Evolutionary conservation across 768 basidiomycete genomes (phyloP).

Genomic region (Amanita pallidorosea): DNA sequence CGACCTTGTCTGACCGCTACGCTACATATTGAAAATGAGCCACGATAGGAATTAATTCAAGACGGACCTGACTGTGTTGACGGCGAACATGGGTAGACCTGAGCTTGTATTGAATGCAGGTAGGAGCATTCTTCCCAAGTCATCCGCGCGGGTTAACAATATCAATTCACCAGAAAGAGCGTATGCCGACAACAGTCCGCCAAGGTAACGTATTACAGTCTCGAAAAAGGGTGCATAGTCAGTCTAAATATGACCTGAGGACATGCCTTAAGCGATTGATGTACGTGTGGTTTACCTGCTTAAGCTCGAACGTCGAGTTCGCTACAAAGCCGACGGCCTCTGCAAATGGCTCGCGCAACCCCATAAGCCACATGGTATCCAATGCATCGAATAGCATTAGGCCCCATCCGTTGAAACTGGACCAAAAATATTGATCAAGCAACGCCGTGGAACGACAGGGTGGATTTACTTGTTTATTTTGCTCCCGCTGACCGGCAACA

Average conservation of each 20-base stretch:
- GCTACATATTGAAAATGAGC: not conserved
- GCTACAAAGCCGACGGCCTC: constrained; percentile 44
- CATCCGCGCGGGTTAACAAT: constrained; percentile 57
- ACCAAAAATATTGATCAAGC: constrained; percentile 1
- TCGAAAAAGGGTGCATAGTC: constrained; percentile 54
- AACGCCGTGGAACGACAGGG: not conserved
- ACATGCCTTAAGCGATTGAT: constrained; percentile 3
- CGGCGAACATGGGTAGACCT: constrained; percentile 59
- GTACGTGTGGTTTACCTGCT: constrained; percentile 18
- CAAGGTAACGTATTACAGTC: constrained; percentile 77
- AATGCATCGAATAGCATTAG: constrained; percentile 68
- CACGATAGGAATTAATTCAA: not conserved
- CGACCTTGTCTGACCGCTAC: constrained; percentile 26
- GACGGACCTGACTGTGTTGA: constrained; percentile 47
- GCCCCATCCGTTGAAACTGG: constrained; percentile 68
- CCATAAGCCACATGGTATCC: constrained; percentile 80
- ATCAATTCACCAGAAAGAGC: constrained; percentile 57
- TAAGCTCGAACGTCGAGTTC: constrained; percentile 32
- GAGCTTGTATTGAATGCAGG: constrained; percentile 61
- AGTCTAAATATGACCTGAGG: constrained; percentile 7
- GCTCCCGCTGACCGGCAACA: constrained; percentile 38
- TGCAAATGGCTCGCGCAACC: constrained; percentile 50
- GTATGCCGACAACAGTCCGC: constrained; percentile 73
- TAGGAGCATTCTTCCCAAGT: constrained; percentile 58
- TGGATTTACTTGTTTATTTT: constrained; percentile 42